Conservation (phyloP, 2,329 filamentous ascomycete species). For the Drechslerella dactyloides region DNA sequence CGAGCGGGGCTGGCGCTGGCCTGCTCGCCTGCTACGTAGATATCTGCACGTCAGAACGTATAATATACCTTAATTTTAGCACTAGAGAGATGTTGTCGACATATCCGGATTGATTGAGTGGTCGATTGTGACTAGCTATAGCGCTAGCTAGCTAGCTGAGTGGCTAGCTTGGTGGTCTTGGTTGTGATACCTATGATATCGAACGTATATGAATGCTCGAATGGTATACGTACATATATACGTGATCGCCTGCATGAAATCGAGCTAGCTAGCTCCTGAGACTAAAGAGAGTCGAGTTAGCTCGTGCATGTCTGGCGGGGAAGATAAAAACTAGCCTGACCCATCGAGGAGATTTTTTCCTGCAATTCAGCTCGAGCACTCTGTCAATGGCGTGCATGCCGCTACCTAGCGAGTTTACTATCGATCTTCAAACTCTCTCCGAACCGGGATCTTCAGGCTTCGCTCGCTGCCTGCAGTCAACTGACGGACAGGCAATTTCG, state of each 20-base stretch:
- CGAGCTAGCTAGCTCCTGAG: not conserved
- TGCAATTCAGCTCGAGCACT: not conserved
- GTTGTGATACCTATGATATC: no score
- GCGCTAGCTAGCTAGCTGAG: no score
- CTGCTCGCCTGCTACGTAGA: slow-evolving; percentile 8
- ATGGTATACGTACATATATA: not conserved
- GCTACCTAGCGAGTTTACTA: slow-evolving; percentile 2
- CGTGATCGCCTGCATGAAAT: slow-evolving; percentile 9
- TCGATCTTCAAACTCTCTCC: slow-evolving; percentile 6
- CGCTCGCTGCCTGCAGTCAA: no score
- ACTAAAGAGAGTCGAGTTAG: no score
- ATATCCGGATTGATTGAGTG: no score
- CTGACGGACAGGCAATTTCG: no score
- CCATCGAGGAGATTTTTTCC: slow-evolving; percentile 5
- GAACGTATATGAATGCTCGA: not conserved
- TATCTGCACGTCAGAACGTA: slow-evolving; percentile 51
- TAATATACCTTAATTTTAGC: slow-evolving; percentile 40
- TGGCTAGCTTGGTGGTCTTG: no score
- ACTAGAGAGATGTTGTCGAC: slow-evolving; percentile 38
- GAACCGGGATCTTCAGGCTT: no score
- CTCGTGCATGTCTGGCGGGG: not conserved
- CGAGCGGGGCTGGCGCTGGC: slow-evolving; percentile 27
- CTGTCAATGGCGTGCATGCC: not conserved
- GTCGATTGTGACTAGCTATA: no score
- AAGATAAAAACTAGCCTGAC: not conserved